Evolutionary conservation across 768 basidiomycete genomes (phyloP).

Genomic region (Lactarius sp.): DNA sequence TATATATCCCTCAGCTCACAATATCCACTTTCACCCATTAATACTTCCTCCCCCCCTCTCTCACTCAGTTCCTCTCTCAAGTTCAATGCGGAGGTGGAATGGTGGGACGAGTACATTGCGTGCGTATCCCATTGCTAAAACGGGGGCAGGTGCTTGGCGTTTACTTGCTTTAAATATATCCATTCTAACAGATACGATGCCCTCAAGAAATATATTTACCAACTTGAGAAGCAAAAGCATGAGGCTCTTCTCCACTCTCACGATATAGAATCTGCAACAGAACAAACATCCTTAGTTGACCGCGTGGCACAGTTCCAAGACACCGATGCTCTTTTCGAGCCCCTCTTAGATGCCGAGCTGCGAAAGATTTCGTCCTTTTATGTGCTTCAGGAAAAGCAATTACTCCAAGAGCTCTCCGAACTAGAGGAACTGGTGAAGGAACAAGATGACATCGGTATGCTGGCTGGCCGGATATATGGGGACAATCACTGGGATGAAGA

Average conservation of each 20-base stretch:
- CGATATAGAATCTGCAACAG: constrained; percentile 61
- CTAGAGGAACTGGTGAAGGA: constrained; percentile 52
- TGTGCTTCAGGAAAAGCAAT: constrained; percentile 64
- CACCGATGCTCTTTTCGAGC: constrained; percentile 59
- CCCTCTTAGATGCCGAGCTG: constrained; percentile 77
- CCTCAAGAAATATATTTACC: constrained; percentile 81
- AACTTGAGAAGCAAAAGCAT: constrained; percentile 73
- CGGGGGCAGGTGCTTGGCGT: neutral
- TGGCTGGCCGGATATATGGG: constrained; percentile 46
- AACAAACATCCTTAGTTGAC: constrained; percentile 52
- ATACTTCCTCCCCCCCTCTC: neutral
- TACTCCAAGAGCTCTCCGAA: constrained; percentile 53
- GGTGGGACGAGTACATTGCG: constrained; percentile 92
- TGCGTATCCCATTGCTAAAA: constrained; percentile 38
- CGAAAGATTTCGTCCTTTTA: constrained; percentile 81
- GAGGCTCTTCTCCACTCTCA: constrained; percentile 35
- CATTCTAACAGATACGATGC: constrained; percentile 61
- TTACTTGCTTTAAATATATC: neutral
- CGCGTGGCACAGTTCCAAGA: constrained; percentile 32
- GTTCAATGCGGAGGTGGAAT: constrained; percentile 87
- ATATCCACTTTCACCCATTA: neutral
- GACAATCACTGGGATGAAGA: constrained; percentile 48
- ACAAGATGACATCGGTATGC: constrained; percentile 58
- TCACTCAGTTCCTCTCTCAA: constrained; percentile 67
- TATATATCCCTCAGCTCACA: constrained; percentile 28